Percentiles rank a stretch among this genome's conserved stretches.
phyloP scores from a whole-genome alignment of 352 stramenopile genomes.

The Globisporangium camurandrum region DNA sequence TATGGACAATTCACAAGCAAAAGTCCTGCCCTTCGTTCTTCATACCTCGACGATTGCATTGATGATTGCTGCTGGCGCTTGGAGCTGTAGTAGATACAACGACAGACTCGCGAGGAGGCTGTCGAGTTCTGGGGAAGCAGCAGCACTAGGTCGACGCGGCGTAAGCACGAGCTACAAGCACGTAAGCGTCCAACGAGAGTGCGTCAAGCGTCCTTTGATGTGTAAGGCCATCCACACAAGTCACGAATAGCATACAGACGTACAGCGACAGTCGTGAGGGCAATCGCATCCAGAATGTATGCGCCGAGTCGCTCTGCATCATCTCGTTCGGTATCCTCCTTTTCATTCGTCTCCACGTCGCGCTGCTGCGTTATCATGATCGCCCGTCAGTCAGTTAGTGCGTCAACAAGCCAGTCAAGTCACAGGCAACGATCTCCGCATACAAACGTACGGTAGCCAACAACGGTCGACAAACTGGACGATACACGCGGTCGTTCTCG shows the following conservation, averaged over 20 bases:
- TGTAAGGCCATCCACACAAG: not conserved
- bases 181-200: not conserved
- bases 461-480: not conserved
- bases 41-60: slow-evolving; percentile 7
- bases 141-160: no score
- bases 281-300: slow-evolving; percentile 15
- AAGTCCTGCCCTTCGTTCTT: no score
- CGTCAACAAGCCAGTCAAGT: not conserved
- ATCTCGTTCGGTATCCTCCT: no score
- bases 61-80: not conserved
- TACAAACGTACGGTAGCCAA: not conserved
- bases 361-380: no score
- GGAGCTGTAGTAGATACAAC: slow-evolving; percentile 1
- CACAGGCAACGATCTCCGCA: not conserved
- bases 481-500: slow-evolving; percentile 34
- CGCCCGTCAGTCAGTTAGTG: not conserved
- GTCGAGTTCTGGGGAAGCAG: not conserved
- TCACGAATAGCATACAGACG: not conserved
- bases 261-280: slow-evolving; percentile 21
- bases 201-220: not conserved
- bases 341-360: slow-evolving; percentile 8
- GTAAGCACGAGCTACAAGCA: slow-evolving; percentile 1
- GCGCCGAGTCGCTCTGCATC: slow-evolving; percentile 13
- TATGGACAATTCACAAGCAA: no score
- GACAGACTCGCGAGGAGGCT: slow-evolving; percentile 4